Percentiles rank a stretch among this genome's conserved stretches.
Conservation (phyloP, 2,329 filamentous ascomycete genomes). For the Thielaviopsis ethacetica region DNA sequence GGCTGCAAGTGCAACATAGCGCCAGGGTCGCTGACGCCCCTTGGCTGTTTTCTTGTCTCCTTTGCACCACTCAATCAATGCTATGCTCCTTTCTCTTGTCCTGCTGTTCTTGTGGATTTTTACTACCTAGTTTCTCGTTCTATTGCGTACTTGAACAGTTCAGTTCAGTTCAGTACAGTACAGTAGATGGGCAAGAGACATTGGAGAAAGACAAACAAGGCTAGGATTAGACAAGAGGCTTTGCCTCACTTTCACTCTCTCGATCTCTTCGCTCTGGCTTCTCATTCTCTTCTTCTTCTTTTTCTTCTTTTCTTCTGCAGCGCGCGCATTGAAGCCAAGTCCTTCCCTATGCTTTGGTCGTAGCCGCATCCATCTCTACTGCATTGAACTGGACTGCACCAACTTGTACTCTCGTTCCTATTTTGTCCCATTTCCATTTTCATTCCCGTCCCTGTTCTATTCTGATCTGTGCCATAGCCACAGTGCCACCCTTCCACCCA, state of each 20-base stretch:
- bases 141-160: too few species aligned
- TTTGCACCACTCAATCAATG: not conserved
- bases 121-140: too few species aligned
- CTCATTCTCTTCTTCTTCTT: not conserved
- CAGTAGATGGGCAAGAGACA: not conserved
- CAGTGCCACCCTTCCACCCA: not conserved
- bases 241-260: too few species aligned
- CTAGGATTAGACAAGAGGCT: not conserved
- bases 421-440: not conserved
- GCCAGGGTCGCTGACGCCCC: not conserved
- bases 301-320: not conserved
- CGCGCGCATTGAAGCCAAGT: constrained; percentile 1
- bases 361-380: not conserved
- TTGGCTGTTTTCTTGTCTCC: not conserved
- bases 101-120: not conserved
- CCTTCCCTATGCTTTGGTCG: not conserved
- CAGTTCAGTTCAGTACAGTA: too few species aligned
- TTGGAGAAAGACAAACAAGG: not conserved
- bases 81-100: not conserved
- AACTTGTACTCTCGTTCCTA: not conserved
- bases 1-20: not conserved
- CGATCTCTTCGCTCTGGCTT: not conserved
- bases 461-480: constrained; percentile 8
- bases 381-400: too few species aligned
- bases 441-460: not conserved